Base-by-base conservation (phyloP, 352 stramenopile species). In the Salisapilia sapeloensis region DNA sequence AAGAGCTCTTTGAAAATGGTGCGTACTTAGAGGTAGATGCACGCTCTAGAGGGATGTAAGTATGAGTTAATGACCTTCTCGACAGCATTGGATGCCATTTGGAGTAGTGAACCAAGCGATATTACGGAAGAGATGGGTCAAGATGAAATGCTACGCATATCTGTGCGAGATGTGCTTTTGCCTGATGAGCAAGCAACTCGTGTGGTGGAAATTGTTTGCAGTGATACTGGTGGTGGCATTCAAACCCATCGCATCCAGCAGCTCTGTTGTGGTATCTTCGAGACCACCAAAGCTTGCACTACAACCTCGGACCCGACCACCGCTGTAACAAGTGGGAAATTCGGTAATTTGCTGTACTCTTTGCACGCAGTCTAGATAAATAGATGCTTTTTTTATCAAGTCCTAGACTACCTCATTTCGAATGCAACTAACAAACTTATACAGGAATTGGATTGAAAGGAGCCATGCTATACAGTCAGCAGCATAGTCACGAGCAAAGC, bases 1-100 rank as follows among this genome's bases (percentile, higher is more conserved):
- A 85, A 37, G 72, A 87, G 45, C 53, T 87, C 29, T 81, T 85
- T 16, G 72, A 87, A 40, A 87, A 87, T 39, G 65, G 71, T 83
- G 30, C 16, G 40, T 12, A n/a, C 7, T 12, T 6, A 26, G 30
- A 33, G 4, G 12, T 13, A 23, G n/a, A 19, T 36, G 6, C n/a
- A 16, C 21, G 14, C 15, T 8, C n/a, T n/a, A n/a, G n/a, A n/a
- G n/a, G n/a, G n/a, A n/a, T n/a, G n/a, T n/a, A n/a, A 10, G 8
- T 17, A 18, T 15, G 13, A 12, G 19, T 30, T 4, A 10, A 10
- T 28, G 12, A 30, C 24, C 12, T 13, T 16, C 17, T 22, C 4
- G 14, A 16, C 23, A 84, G 71, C 71, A 4, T 35, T 84, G 21
- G 71, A 87, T 33, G 71, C 71, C 3, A 74, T 74, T 3, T 34